Evolutionary conservation across 768 basidiomycete species (phyloP), one percentile per base, ranked within the genome.

Genomic region (Russula brevipes): DNA sequence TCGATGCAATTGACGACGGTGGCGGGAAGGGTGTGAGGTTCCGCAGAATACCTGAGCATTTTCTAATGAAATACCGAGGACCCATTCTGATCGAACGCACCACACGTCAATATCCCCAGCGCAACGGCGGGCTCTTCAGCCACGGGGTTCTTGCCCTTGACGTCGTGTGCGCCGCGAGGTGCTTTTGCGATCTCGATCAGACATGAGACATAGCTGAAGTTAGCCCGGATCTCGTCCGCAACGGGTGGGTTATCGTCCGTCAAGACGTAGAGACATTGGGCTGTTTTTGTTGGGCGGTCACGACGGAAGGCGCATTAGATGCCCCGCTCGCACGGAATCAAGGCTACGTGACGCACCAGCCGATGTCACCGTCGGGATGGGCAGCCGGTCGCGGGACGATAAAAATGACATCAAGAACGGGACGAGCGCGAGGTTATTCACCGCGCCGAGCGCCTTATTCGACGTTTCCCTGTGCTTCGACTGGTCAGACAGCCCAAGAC

Each of bases 321-420:
- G 9, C 24, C 4, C 12, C 16, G 39, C 24, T 44, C 7, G 41
- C 16, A 31, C 24, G 39, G 53, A 24, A n/a, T 53, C 44, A 41
- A 31, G 56, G 66, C 60, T 38, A 41, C 47, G 56, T 16, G 49
- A 56, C 38, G 70, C 69, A 93, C 94, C 91, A 70, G 94, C 92
- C 52, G 95, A 84, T 44, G 85, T 82, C 5, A 92, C 87, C 1
- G 91, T 86, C 1, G 82, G 77, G 16, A 86, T 64, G 2, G 93
- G 88, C 8, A 96, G 74, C 54, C 81, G 82, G 49, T 85, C 82
- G 59, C 85, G 81, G 3, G 89, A 82, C 9, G 80, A 82, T 45
- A 98, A 78, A 75, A 97, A 95, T n/a, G 91, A 87, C 83, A 94
- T 86, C 56, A 98, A 78, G 74, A 98, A 94, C 0, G 91, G 90